Evolutionary conservation across 805 yeast species (phyloP).

Genomic region (Starmerella sp.): DNA sequence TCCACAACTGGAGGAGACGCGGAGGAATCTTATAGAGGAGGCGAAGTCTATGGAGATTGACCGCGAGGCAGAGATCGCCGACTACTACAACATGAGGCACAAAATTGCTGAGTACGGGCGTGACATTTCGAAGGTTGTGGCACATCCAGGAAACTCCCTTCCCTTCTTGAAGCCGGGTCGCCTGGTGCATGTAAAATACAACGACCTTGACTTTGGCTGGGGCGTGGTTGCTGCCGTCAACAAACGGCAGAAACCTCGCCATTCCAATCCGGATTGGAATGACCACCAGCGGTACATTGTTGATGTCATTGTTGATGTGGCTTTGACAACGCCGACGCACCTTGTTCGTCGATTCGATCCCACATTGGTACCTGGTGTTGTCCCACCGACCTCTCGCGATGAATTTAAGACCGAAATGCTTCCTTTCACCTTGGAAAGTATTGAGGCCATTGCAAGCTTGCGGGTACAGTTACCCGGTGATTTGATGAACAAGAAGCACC

Average conservation of each 20-base stretch:
- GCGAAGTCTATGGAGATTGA: conserved; percentile 46
- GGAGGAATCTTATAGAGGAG: conserved; percentile 43
- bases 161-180: conserved; percentile 86
- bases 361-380: conserved; percentile 71
- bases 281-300: conserved; percentile 89
- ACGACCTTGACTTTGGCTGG: conserved; percentile 79
- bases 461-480: conserved; percentile 72
- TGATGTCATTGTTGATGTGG: conserved; percentile 71
- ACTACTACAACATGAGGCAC: conserved; percentile 68
- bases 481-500: conserved; percentile 35
- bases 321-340: conserved; percentile 59
- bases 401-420: conserved; percentile 61
- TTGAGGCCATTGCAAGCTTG: conserved; percentile 63
- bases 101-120: conserved; percentile 60
- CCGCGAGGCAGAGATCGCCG: conserved; percentile 62
- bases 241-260: conserved; percentile 44
- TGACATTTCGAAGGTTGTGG: conserved; percentile 68
- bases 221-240: conserved; percentile 71
- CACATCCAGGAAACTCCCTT: conserved; percentile 81
- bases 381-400: conserved; percentile 67
- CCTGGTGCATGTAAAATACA: conserved; percentile 54
- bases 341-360: conserved; percentile 70
- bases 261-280: conserved; percentile 47
- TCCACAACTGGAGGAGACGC: conserved; percentile 64
- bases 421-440: conserved; percentile 73